These are phyloP conservation scores for Pestalotiopsis sp. DNA, from an alignment of 2,329 filamentous ascomycete species.

Conservation along the genomic window DNA sequence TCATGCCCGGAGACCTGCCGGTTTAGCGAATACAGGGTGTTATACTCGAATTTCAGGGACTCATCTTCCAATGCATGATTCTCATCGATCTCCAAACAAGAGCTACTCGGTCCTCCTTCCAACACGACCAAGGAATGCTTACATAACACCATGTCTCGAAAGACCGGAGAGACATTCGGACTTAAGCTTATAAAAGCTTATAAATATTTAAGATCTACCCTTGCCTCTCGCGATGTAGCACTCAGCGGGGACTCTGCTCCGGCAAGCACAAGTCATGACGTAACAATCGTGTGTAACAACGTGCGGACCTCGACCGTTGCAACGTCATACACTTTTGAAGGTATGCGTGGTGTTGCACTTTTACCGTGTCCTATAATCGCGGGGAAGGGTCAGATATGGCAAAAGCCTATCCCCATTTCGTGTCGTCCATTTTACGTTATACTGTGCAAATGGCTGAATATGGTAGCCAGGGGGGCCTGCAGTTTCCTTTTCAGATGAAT, in stretches of 20 bases:
- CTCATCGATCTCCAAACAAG: neutral
- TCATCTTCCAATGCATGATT: neutral
- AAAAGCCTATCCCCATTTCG: too few species aligned
- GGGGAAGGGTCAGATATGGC: neutral
- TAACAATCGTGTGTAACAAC: slow-evolving; percentile 5
- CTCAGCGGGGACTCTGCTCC: neutral
- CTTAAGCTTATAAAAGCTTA: neutral
- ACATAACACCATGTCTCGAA: neutral
- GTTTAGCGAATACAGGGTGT: neutral
- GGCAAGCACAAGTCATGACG: slow-evolving; percentile 8
- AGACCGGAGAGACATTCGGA: neutral
- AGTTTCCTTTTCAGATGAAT: neutral
- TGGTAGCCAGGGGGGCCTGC: neutral
- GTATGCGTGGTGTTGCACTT: neutral
- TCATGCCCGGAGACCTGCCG: neutral
- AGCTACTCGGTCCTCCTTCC: neutral
- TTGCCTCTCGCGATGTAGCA: neutral
- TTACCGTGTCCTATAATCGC: neutral
- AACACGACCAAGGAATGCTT: neutral
- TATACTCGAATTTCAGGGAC: neutral
- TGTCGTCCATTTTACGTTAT: neutral
- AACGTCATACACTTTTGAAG: slow-evolving; percentile 6
- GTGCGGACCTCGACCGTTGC: neutral
- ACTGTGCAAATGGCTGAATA: neutral
- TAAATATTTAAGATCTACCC: neutral